Conservation (phyloP, 2,329 filamentous ascomycete species). For the Cryphonectria radicalis region DNA sequence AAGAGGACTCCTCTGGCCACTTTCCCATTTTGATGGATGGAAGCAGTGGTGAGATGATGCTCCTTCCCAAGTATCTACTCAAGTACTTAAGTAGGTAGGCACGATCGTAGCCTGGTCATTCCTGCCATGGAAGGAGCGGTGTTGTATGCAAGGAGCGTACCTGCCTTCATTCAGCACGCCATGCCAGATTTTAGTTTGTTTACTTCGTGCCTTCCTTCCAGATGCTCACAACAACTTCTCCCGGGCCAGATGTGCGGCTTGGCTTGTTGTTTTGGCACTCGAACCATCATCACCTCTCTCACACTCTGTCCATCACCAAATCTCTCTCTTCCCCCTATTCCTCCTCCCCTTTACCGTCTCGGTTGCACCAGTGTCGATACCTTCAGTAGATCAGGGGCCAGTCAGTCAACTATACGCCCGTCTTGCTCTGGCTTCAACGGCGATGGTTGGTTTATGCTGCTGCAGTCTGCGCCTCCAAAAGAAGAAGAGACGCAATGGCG, state of each 20-base stretch:
- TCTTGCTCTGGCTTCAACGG: not conserved
- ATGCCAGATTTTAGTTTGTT: not conserved
- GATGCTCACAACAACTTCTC: not conserved
- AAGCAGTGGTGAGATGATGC: not conserved
- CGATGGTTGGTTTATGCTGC: conserved; percentile 44
- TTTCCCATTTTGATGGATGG: not conserved
- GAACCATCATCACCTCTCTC: not conserved
- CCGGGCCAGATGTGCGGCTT: not conserved
- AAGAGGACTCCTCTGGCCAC: not conserved
- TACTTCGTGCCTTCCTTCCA: not conserved
- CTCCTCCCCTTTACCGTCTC: not conserved
- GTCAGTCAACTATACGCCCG: too few species aligned
- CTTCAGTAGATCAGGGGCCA: not conserved
- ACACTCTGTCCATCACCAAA: not conserved
- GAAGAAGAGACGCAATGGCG: conserved; percentile 8
- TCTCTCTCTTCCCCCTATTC: not conserved
- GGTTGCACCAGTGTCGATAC: not conserved
- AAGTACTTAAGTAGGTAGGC: not conserved
- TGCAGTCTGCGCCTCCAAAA: conserved; percentile 34
- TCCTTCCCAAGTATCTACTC: not conserved
- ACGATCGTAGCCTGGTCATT: not conserved
- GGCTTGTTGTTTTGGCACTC: not conserved
- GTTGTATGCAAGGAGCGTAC: not conserved
- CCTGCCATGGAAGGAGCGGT: not conserved
- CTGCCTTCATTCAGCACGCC: not conserved